Evolutionary conservation across 2,329 filamentous ascomycete genomes (phyloP).

Genomic region (Arthroderma sp.): DNA sequence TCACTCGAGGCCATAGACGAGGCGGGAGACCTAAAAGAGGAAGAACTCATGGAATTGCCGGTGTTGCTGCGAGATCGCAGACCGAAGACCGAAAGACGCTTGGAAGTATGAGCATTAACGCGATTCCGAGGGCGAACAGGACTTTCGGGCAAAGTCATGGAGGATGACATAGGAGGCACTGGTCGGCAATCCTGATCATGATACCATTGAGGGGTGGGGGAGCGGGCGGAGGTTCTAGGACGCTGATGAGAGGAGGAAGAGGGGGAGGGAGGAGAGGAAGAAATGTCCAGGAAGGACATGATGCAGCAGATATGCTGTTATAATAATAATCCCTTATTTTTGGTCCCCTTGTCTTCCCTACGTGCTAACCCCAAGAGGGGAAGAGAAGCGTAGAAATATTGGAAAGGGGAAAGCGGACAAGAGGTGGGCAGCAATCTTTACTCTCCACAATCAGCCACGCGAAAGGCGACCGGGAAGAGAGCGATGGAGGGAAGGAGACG

Average conservation of each 20-base stretch:
- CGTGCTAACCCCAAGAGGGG: not conserved
- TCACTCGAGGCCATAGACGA: slow-evolving; percentile 29
- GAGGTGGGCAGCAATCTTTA: not conserved
- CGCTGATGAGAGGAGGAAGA: not conserved
- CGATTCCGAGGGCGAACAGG: slow-evolving; percentile 5
- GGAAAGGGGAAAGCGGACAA: no score
- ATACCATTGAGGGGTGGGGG: slow-evolving; percentile 8
- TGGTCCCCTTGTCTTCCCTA: not conserved
- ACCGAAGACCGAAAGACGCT: slow-evolving; percentile 27
- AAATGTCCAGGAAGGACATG: slow-evolving; percentile 6
- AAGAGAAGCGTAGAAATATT: not conserved
- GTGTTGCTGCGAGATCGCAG: slow-evolving; percentile 32
- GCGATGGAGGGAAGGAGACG: not conserved
- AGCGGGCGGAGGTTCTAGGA: slow-evolving; percentile 4
- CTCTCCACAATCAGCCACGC: slow-evolving; percentile 10
- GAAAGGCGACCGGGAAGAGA: slow-evolving; percentile 6
- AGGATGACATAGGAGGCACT: slow-evolving; percentile 8
- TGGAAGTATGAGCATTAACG: slow-evolving; percentile 23
- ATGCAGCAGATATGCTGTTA: not conserved
- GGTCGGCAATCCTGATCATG: slow-evolving; percentile 8
- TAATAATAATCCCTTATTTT: no score
- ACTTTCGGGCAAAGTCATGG: slow-evolving; percentile 6
- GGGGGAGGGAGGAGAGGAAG: slow-evolving; percentile 3
- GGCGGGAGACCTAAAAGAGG: slow-evolving; percentile 33
- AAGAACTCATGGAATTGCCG: slow-evolving; percentile 36